Evolutionary conservation across 345 rosid species (phyloP).

Genomic region (Corchorus capsularis): DNA sequence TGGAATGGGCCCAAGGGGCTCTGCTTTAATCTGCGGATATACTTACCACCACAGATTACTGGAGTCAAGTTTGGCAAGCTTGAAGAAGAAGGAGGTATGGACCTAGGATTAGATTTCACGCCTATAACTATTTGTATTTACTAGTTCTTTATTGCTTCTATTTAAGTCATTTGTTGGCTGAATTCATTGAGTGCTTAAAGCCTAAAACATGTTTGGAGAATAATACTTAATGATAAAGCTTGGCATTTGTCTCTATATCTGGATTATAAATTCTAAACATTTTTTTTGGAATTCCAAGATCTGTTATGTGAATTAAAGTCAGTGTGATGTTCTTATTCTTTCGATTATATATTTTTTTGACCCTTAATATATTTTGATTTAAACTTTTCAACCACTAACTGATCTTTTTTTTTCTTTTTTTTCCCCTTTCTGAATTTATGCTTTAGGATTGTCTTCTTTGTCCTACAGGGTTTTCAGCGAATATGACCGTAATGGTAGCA

Average conservation of each 20-base stretch:
- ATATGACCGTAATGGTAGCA: constrained; percentile 93
- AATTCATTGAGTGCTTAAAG: neutral
- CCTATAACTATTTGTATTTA: neutral
- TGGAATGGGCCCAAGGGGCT: constrained; percentile 99
- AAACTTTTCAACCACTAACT: constrained; percentile 24
- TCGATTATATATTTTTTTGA: neutral
- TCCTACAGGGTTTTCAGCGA: constrained; percentile 96
- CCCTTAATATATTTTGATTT: constrained; percentile 7
- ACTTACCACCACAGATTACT: constrained; percentile 81
- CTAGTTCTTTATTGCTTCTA: neutral
- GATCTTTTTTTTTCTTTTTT: constrained; percentile 21
- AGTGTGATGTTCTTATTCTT: neutral
- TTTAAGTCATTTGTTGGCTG: neutral
- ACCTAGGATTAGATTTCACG: neutral
- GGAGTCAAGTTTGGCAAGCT: constrained; percentile 80
- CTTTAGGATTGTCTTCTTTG: constrained; percentile 94
- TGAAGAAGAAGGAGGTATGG: constrained; percentile 87
- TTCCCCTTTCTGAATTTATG: constrained; percentile 33
- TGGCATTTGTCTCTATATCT: neutral
- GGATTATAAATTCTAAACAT: neutral
- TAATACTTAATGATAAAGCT: neutral
- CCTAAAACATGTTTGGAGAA: neutral
- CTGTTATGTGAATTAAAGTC: neutral
- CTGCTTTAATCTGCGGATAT: constrained; percentile 91
- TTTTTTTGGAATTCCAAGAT: neutral